phyloP scores from a whole-genome alignment of 2,329 filamentous ascomycete species.

The Penicillium sp. region DNA sequence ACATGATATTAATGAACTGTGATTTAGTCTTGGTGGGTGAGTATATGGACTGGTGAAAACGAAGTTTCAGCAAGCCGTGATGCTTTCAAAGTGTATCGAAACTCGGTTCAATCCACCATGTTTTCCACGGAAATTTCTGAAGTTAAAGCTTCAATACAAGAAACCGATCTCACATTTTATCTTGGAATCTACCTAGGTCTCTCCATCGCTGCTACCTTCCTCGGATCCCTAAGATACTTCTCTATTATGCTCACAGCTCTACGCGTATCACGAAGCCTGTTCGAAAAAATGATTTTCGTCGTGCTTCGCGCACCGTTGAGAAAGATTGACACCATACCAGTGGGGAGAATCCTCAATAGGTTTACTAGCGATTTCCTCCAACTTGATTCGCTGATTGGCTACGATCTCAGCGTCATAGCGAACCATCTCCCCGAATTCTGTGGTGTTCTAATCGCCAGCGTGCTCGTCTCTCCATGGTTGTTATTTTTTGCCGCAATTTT shows the following conservation, averaged over 20 bases:
- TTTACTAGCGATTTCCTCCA: constrained; percentile 74
- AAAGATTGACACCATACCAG: constrained; percentile 75
- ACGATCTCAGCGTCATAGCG: constrained; percentile 59
- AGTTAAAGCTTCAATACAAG: background rate
- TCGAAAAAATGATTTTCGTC: constrained; percentile 62
- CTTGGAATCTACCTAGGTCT: constrained; percentile 64
- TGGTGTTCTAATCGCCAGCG: constrained; percentile 62
- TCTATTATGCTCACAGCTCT: constrained; percentile 64
- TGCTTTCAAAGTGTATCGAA: background rate
- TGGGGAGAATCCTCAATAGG: constrained; percentile 72
- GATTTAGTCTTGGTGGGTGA: constrained; percentile 44
- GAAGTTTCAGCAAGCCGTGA: constrained; percentile 2
- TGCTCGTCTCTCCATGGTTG: constrained; percentile 65
- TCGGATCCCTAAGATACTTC: constrained; percentile 61
- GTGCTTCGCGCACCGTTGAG: constrained; percentile 68
- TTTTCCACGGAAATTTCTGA: background rate
- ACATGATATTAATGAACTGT: background rate
- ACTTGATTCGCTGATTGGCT: constrained; percentile 64
- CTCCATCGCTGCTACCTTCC: constrained; percentile 52
- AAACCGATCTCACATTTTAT: constrained; percentile 60
- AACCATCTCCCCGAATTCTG: constrained; percentile 59
- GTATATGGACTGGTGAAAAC: constrained; percentile 41
- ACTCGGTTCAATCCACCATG: background rate
- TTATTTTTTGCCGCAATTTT: constrained; percentile 60
- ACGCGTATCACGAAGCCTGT: constrained; percentile 63